phyloP scores from a whole-genome alignment of 169 alveolate genomes.

The Plasmodium falciparum region DNA sequence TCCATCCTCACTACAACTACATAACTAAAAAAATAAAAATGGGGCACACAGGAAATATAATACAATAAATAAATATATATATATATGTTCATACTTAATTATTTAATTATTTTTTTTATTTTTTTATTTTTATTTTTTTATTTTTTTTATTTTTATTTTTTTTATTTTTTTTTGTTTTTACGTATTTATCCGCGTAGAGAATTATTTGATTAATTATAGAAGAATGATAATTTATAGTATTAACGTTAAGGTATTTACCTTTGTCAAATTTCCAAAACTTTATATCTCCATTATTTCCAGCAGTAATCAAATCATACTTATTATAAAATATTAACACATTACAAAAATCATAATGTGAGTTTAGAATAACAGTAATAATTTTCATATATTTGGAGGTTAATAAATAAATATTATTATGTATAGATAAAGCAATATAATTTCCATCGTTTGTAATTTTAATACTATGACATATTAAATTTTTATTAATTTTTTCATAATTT shows the following conservation, averaged over 20 bases:
- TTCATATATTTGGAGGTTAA: slow-evolving; percentile 69
- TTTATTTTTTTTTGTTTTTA: slow-evolving; percentile 2
- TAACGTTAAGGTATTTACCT: slow-evolving; percentile 30
- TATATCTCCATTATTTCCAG: slow-evolving; percentile 72
- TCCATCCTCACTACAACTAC: slow-evolving; percentile 70
- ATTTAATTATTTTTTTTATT: background rate
- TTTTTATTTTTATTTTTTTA: background rate
- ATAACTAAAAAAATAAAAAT: slow-evolving; percentile 5
- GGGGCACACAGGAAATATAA: background rate
- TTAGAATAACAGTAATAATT: slow-evolving; percentile 39
- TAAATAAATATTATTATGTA: slow-evolving; percentile 60
- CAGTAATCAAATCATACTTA: slow-evolving; percentile 65
- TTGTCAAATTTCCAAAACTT: slow-evolving; percentile 65
- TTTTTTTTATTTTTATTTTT: background rate
- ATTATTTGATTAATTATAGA: slow-evolving; percentile 37
- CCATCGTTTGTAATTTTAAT: slow-evolving; percentile 67
- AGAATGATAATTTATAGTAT: slow-evolving; percentile 37
- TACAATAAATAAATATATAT: background rate
- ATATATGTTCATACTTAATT: background rate
- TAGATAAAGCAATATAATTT: slow-evolving; percentile 57
- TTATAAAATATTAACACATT: slow-evolving; percentile 35
- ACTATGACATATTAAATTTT: slow-evolving; percentile 54
- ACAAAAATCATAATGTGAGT: slow-evolving; percentile 62
- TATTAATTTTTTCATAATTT: slow-evolving; percentile 34
- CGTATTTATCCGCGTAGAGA: slow-evolving; percentile 50